Percentiles rank a stretch among this genome's conserved stretches.
These are phyloP conservation scores for Trichosporon sp. DNA, from an alignment of 1,284 basidiomycete species.

Conservation along the genomic window DNA sequence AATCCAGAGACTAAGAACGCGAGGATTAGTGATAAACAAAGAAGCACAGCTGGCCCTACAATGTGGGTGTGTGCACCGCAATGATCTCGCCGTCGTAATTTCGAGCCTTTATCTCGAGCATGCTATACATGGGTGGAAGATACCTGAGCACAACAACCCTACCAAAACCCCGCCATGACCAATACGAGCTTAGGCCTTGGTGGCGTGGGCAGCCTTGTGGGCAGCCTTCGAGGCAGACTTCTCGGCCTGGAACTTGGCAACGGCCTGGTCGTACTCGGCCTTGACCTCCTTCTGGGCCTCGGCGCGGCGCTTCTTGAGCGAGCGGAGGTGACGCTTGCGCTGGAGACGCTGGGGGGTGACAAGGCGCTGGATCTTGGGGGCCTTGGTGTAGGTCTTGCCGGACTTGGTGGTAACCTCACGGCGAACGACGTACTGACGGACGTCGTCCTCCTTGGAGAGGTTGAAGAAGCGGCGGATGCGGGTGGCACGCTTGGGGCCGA, in stretches of 20 bases:
- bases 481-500: conserved; percentile 74
- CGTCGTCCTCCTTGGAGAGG: conserved; percentile 95
- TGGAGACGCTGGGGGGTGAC: conserved; percentile 94
- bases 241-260: conserved; percentile 87
- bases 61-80: too few relatives aligned
- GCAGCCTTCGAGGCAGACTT: conserved; percentile 70
- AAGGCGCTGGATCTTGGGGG: conserved; percentile 66
- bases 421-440: conserved; percentile 87
- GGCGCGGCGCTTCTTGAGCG: conserved; percentile 81
- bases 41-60: background rate
- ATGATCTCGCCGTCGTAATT: background rate
- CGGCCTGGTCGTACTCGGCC: conserved; percentile 79
- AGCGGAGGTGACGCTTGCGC: conserved; percentile 86
- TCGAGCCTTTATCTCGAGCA: background rate
- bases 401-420: conserved; percentile 92
- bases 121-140: conserved; percentile 5
- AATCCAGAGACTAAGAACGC: too few relatives aligned
- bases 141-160: conserved; percentile 4
- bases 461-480: conserved; percentile 99
- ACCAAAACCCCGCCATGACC: conserved; percentile 2
- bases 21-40: background rate
- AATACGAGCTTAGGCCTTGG: background rate
- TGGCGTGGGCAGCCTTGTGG: conserved; percentile 45
- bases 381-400: conserved; percentile 96
- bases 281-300: conserved; percentile 93